Base-by-base conservation (phyloP, 208 protist genomes). In the Crithidia brevicula region DNA sequence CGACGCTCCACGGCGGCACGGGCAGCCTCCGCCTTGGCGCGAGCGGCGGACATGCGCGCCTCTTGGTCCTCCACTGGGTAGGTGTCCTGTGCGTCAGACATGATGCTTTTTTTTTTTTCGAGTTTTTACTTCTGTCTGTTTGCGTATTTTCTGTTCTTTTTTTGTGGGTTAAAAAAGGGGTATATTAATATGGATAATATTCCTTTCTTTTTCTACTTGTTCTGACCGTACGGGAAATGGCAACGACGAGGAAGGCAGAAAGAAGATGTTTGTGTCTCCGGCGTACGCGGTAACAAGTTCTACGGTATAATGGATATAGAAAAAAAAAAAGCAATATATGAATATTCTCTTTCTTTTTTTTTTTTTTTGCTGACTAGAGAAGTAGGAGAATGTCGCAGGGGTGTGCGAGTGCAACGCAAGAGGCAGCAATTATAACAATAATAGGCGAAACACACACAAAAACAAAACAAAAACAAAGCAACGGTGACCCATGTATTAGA, bases 11-110 rank as follows among this genome's bases (percentile, higher is more conserved):
- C 82, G 10, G 66, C 67, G 11, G 43, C 53, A 43, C 54, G 76
- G 23, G 68, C 73, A 9, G 77, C 73, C 38, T 72, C 77, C 1
- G 72, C 81, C 46, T 82, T 75, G 9, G 66, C 68, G 42, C 73
- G 77, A 15, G 69, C 76, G 31, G 60, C 64, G 31, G 50, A 28
- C 20, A 78, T 53, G 43, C 72, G 65, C 13, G 50, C 45, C 22
- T 67, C 74, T 42, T 71, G 36, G 7, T 65, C 59, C 51, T 65
- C 64, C 22, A 27, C 52, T 23, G 49, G 2, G 30, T 45, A 13
- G n/a, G 36, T 43, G 31, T 66, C 67, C 42, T 69, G 60, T 15
- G 22, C 42, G 40, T 68, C 40, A 47, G 46, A 50, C 61, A 67
- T 57, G 11, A 10, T 65, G 22, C 6, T 58, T 40, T 40, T 13